Conservation (phyloP, 2,329 filamentous ascomycete genomes). For the Aureobasidium vineae region DNA sequence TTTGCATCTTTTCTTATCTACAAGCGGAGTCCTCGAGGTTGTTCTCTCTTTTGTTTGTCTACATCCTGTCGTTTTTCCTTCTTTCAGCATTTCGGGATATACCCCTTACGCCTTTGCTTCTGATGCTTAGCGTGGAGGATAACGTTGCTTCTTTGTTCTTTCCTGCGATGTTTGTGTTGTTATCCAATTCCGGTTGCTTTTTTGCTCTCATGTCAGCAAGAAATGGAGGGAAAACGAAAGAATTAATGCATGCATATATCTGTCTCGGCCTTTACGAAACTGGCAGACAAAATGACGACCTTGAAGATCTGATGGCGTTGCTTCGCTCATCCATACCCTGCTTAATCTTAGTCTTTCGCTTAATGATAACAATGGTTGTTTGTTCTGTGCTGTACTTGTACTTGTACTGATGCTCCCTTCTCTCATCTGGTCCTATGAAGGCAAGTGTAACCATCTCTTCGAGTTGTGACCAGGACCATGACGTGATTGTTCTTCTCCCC, state of each 20-base stretch:
- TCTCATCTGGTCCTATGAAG: no score
- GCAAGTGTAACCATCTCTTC: background rate
- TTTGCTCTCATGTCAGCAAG: background rate
- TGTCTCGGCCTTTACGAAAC: background rate
- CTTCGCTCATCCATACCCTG: background rate
- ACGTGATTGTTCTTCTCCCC: no score
- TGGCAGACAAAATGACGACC: constrained; percentile 3
- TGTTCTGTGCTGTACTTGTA: background rate
- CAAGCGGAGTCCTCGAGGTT: background rate
- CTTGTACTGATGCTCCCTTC: no score
- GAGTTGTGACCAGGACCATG: background rate
- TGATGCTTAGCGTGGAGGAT: background rate
- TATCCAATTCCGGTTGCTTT: background rate
- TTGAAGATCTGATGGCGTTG: background rate
- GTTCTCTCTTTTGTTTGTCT: background rate
- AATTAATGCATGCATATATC: constrained; percentile 3
- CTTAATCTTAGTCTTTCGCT: background rate
- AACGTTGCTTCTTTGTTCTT: background rate
- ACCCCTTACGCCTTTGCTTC: constrained; percentile 8
- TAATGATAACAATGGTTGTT: background rate
- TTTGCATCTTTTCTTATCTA: background rate
- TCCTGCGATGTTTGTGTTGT: background rate
- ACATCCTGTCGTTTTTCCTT: constrained; percentile 50
- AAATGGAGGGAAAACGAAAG: background rate
- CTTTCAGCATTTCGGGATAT: constrained; percentile 2